phyloP scores from a whole-genome alignment of 441 rosid species.

The Jatropha multifida region DNA sequence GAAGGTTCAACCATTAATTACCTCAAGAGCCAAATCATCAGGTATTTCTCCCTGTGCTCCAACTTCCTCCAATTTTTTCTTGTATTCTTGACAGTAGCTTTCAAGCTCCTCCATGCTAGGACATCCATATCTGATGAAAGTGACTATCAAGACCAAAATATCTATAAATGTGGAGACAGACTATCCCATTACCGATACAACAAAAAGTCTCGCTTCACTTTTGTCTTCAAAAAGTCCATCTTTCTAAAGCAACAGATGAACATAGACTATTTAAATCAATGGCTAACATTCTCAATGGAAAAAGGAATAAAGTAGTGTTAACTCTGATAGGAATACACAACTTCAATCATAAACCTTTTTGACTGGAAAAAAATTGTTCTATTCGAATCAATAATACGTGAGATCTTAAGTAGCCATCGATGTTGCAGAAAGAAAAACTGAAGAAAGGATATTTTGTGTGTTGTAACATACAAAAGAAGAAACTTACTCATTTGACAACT shows the following conservation, averaged over 20 bases:
- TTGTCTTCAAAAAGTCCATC: neutral
- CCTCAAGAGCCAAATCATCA: conserved; percentile 86
- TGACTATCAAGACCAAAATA: neutral
- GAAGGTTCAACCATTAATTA: conserved; percentile 23
- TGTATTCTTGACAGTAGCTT: conserved; percentile 62
- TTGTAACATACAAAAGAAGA: neutral
- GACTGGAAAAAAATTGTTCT: neutral
- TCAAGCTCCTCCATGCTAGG: conserved; percentile 85
- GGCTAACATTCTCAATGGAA: neutral
- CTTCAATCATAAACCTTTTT: neutral
- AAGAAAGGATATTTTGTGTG: neutral
- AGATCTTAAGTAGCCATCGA: neutral
- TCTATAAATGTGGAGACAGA: neutral
- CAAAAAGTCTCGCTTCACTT: neutral
- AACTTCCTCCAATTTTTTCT: conserved; percentile 75
- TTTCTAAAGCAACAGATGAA: conserved; percentile 1
- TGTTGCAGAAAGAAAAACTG: neutral
- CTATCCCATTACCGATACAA: neutral
- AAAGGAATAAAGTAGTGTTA: neutral
- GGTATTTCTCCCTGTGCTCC: conserved; percentile 65
- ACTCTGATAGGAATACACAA: neutral
- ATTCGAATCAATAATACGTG: neutral
- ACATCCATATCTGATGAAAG: conserved; percentile 68
- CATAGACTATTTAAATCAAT: neutral
- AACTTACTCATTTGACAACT: conserved; percentile 65